Evolutionary conservation across 2,329 filamentous ascomycete genomes (phyloP), one percentile per base, ranked within the genome.

Genomic region (Botrytis fragariae): DNA sequence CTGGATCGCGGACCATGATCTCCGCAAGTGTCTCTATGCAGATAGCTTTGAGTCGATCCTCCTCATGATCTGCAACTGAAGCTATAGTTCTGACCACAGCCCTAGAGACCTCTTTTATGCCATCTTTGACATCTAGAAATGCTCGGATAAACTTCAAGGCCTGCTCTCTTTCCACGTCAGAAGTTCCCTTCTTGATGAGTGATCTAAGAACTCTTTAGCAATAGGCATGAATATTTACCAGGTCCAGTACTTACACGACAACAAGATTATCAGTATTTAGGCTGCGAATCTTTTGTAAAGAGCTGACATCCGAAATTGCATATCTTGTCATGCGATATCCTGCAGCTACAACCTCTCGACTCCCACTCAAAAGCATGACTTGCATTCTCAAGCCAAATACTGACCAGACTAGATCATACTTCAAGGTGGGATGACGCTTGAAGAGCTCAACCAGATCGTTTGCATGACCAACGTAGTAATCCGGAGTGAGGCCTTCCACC

Each of bases 391-490:
- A 84, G 2, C 97, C 96, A 82, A 99, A 99, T 1, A 97, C 91
- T 6, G 94, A 93, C 96, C 96, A 99, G 1, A 94, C 95, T 67
- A 99, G 85, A 82, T 99, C 97, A 81, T 98, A 98, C 81, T 99
- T 99, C 73, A 99, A 87, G 1, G 93, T 95, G 1, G 94, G 93
- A 82, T 98, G 90, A 71, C 94, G 89, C 82, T 95, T 97, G 84
- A 99, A 97, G n/a, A 99, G 86, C 75, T 97, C 93, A n/a, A 98
- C 96, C 14, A 99, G 86, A 76, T 90, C 93, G 81, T 99, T 99
- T 39, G 94, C 94, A 75, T 94, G 90, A 74, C 93, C 93, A 70
- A 99, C 95, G 80, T 99, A 99, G 83, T 97, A 98, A 82, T 98
- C 96, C 0, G 95, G 91, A 61, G 90, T 89, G 90, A 98, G 93